phyloP scores from a whole-genome alignment of 2,329 filamentous ascomycete genomes.

The Aspergillus ochraceus region DNA sequence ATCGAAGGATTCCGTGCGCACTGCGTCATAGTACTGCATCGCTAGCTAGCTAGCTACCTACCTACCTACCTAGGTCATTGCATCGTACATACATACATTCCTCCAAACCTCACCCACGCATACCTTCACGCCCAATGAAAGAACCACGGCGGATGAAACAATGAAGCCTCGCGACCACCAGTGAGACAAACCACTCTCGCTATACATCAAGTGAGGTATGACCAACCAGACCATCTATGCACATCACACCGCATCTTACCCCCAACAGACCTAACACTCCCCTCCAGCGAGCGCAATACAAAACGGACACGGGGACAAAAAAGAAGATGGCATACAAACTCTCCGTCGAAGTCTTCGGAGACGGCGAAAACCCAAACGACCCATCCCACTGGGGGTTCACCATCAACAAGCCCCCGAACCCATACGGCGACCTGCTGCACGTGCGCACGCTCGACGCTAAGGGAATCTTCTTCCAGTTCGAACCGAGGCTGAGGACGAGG shows the following conservation, averaged over 20 bases:
- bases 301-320: too few relatives aligned
- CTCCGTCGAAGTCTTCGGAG: conserved; percentile 24
- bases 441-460: conserved; percentile 23
- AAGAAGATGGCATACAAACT: conserved; percentile 14
- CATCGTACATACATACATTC: background rate
- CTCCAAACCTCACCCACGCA: too few relatives aligned
- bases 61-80: background rate
- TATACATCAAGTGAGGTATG: too few relatives aligned
- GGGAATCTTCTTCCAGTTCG: conserved; percentile 25
- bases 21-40: background rate
- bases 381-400: conserved; percentile 28
- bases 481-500: conserved; percentile 20
- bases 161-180: background rate
- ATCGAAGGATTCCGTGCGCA: background rate
- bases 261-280: background rate
- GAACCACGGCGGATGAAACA: background rate
- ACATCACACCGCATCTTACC: too few relatives aligned
- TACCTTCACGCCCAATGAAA: too few relatives aligned
- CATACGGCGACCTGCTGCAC: conserved; percentile 28
- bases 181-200: too few relatives aligned
- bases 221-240: background rate
- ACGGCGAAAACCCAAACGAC: conserved; percentile 21
- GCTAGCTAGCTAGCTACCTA: background rate
- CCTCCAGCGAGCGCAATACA: too few relatives aligned
- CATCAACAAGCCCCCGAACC: conserved; percentile 19